Conservation (phyloP, 2,329 filamentous ascomycete species). For the Hymenoscyphus occultus region DNA sequence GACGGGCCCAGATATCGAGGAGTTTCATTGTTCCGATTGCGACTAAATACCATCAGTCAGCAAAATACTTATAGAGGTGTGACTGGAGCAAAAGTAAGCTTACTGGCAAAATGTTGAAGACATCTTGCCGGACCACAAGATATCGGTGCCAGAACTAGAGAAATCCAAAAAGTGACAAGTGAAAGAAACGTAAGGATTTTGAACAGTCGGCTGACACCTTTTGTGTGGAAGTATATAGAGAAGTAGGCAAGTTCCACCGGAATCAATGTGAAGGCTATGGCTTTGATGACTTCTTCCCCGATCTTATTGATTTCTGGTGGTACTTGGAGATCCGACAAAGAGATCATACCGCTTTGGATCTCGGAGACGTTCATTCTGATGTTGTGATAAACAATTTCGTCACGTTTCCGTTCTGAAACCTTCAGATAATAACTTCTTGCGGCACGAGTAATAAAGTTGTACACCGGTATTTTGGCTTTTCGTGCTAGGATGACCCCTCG, state of each 20-base stretch:
- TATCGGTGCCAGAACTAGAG: conserved; percentile 34
- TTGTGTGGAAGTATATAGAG: conserved; percentile 34
- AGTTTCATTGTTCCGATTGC: conserved; percentile 41
- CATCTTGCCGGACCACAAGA: conserved; percentile 34
- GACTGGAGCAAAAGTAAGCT: conserved; percentile 10
- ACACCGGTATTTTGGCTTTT: background rate
- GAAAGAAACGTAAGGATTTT: conserved; percentile 27
- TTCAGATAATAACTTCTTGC: background rate
- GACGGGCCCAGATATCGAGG: conserved; percentile 41
- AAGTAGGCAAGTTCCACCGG: conserved; percentile 35
- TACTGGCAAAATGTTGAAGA: conserved; percentile 38
- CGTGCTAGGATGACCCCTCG: background rate
- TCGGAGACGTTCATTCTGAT: conserved; percentile 26
- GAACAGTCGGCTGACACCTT: conserved; percentile 27
- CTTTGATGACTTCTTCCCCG: conserved; percentile 31
- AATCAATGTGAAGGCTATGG: conserved; percentile 30
- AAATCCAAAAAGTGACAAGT: conserved; percentile 30
- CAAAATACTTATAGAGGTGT: background rate
- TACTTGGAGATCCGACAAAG: conserved; percentile 14
- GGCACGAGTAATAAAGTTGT: background rate
- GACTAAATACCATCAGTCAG: conserved; percentile 32
- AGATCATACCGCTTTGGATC: background rate
- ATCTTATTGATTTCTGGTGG: conserved; percentile 27
- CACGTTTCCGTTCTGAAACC: background rate
- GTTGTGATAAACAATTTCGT: background rate